Evolutionary conservation across 257 asterid species (phyloP).

Genomic region (Solanum corneliomulleri): DNA sequence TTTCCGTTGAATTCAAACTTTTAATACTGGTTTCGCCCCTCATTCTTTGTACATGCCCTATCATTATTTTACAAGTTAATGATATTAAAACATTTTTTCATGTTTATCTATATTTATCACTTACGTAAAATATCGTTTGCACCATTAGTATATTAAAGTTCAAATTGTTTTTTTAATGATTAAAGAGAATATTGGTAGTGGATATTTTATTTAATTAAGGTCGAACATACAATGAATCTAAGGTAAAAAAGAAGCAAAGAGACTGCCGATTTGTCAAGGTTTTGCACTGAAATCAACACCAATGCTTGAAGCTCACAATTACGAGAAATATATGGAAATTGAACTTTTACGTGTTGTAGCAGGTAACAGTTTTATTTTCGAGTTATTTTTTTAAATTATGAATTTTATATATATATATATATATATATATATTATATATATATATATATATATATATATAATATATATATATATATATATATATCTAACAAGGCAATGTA

Average conservation of each 20-base stretch:
- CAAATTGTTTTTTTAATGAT: not conserved
- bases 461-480: too few relatives aligned
- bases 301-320: not conserved
- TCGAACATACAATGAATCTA: conserved; percentile 24
- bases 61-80: not conserved
- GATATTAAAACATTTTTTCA: not conserved
- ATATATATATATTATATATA: too few relatives aligned
- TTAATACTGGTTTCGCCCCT: fast-evolving
- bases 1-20: not conserved
- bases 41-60: not conserved
- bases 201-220: conserved; percentile 14
- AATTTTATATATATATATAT: too few relatives aligned
- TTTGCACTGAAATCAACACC: conserved; percentile 47
- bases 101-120: not conserved
- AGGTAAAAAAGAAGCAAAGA: conserved; percentile 23
- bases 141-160: not conserved
- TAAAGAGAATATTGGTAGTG: not conserved
- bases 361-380: not conserved
- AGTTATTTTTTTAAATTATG: too few relatives aligned
- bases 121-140: not conserved
- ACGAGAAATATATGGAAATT: not conserved
- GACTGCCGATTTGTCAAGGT: conserved; percentile 44
- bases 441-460: too few relatives aligned
- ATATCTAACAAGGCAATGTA: not conserved
- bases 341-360: not conserved